phyloP scores from a whole-genome alignment of 2,329 filamentous ascomycete genomes.

The Chrysoporthe deuterocubensis region DNA sequence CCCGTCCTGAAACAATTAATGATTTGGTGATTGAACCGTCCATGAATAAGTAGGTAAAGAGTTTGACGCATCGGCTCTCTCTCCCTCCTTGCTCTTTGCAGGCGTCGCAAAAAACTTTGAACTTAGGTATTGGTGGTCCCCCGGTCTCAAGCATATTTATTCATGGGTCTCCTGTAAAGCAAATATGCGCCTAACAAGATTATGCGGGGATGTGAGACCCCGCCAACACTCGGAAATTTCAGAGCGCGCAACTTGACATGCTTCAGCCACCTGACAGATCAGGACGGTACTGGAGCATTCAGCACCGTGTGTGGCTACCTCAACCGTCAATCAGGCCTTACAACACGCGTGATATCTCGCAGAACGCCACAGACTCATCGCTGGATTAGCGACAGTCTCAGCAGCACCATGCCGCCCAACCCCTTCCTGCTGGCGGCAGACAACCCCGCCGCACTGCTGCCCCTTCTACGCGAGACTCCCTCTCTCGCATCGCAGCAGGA shows the following conservation, averaged over 20 bases:
- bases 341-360: background rate
- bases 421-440: conserved; percentile 81
- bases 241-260: background rate
- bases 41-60: too few species aligned
- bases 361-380: background rate
- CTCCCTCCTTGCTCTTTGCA: too few species aligned
- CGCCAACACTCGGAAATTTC: conserved; percentile 30
- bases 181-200: conserved; percentile 18
- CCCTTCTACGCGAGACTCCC: conserved; percentile 74
- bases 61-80: too few species aligned
- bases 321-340: background rate
- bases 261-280: background rate
- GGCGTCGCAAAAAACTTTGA: background rate
- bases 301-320: background rate
- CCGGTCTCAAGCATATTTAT: background rate
- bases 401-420: conserved; percentile 56
- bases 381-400: background rate
- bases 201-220: conserved; percentile 24
- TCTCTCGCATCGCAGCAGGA: conserved; percentile 81
- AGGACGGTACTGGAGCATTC: background rate
- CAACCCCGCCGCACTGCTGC: conserved; percentile 72
- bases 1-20: too few species aligned
- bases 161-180: background rate
- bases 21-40: too few species aligned
- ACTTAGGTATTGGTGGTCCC: too few species aligned